phyloP scores from a whole-genome alignment of 108 stramenopile species.

The Cyclotella atomus region DNA sequence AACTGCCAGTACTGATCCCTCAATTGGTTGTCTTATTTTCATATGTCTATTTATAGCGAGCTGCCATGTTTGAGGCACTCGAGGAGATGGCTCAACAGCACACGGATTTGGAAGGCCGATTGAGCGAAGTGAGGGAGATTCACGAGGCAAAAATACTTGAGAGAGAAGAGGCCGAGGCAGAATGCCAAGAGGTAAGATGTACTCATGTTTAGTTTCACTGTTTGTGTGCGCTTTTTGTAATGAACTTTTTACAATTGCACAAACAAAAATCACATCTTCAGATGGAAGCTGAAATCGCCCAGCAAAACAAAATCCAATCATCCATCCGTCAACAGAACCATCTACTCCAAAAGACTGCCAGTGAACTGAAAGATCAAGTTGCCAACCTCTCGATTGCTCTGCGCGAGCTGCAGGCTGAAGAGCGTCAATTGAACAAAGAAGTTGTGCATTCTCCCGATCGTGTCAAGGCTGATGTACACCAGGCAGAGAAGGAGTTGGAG shows the following conservation, averaged over 20 bases:
- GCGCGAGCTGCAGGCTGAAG: slow-evolving; percentile 72
- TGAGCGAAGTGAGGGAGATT: slow-evolving; percentile 44
- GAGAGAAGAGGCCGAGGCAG: slow-evolving; percentile 64
- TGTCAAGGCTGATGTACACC: slow-evolving; percentile 34
- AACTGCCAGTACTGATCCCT: neutral
- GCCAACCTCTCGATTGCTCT: slow-evolving; percentile 72
- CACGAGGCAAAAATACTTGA: slow-evolving; percentile 55
- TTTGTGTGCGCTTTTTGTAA: neutral
- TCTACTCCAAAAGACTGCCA: slow-evolving; percentile 77
- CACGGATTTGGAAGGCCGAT: slow-evolving; percentile 52
- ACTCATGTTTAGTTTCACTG: neutral
- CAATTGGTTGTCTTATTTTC: neutral
- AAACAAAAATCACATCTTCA: neutral
- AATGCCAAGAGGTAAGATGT: slow-evolving; percentile 67
- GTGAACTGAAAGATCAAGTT: slow-evolving; percentile 81
- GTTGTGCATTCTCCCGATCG: slow-evolving; percentile 80
- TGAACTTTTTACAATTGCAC: neutral
- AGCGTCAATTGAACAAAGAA: slow-evolving; percentile 63
- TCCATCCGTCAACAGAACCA: slow-evolving; percentile 78
- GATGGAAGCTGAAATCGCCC: slow-evolving; percentile 81
- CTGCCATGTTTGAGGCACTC: slow-evolving; percentile 60
- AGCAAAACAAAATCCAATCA: slow-evolving; percentile 81
- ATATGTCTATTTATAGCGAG: slow-evolving; percentile 37
- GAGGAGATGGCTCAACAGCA: slow-evolving; percentile 74
- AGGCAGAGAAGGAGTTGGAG: slow-evolving; percentile 44